A percentile compares a stretch with the other conserved stretches of the same genome.
Evolutionary conservation across 139 green algal genomes (phyloP).

Genomic region (Asterochloris erici): DNA sequence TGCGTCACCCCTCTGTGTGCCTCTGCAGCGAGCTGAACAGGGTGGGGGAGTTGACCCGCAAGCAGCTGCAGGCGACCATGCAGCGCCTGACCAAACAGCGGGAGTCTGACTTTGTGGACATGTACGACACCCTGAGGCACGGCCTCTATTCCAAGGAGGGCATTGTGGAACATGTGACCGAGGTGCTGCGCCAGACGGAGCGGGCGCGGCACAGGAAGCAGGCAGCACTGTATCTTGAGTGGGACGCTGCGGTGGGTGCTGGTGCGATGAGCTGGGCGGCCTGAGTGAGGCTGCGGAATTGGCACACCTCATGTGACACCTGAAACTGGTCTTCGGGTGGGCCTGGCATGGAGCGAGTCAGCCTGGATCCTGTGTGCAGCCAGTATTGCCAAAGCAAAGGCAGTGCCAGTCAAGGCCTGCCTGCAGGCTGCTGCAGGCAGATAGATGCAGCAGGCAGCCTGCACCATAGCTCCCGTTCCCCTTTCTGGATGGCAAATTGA

Average conservation of each 20-base stretch:
- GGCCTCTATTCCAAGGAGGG: constrained; percentile 7
- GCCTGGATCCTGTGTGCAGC: too few species aligned
- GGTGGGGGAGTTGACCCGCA: constrained; percentile 13
- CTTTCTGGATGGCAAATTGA: too few species aligned
- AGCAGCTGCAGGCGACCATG: constrained; percentile 14
- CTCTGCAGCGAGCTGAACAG: constrained; percentile 6
- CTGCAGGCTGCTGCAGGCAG: too few species aligned
- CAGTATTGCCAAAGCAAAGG: too few species aligned
- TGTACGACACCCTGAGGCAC: constrained; percentile 11
- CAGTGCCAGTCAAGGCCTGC: too few species aligned
- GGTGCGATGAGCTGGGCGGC: too few species aligned
- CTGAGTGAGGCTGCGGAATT: too few species aligned
- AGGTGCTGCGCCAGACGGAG: constrained; percentile 4
- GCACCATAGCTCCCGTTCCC: too few species aligned
- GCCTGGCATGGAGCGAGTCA: too few species aligned
- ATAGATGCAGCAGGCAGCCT: too few species aligned
- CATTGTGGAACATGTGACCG: constrained; percentile 12
- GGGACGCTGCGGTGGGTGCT: constrained; percentile 8
- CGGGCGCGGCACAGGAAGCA: constrained; percentile 11
- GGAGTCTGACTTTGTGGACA: constrained; percentile 13
- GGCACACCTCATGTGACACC: too few species aligned
- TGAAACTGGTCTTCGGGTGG: too few species aligned
- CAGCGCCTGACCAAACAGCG: constrained; percentile 16
- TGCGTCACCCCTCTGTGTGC: neutral
- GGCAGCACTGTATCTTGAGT: constrained; percentile 10